phyloP scores from a whole-genome alignment of 306 rosid species.

The Gastrolobium bilobum region DNA sequence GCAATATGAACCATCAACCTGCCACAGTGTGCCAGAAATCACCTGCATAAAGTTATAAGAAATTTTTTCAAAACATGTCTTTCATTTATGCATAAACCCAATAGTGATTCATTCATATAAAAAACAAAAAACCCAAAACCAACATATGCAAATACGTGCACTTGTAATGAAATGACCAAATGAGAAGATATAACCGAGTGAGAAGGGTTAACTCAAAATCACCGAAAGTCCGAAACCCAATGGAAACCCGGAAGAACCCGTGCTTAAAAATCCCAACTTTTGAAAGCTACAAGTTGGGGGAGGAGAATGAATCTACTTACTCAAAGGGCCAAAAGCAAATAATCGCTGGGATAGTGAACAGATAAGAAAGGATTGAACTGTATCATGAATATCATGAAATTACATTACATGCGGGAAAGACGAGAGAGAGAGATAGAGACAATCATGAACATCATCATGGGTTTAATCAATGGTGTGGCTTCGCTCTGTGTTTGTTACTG shows the following conservation, averaged over 20 bases:
- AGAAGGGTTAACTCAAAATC: constrained; percentile 22
- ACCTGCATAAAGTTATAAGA: constrained; percentile 45
- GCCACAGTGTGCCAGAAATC: constrained; percentile 34
- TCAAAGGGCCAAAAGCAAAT: constrained; percentile 10
- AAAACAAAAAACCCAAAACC: constrained; percentile 11
- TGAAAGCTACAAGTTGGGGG: not conserved
- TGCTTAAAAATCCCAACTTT: not conserved
- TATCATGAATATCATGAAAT: not conserved
- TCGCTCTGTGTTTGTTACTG: not conserved
- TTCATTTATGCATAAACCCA: constrained; percentile 1
- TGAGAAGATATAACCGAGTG: not conserved
- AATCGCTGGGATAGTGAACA: not conserved
- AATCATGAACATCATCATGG: not conserved
- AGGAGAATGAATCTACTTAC: not conserved
- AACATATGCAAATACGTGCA: not conserved
- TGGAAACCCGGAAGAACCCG: not conserved
- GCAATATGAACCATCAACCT: constrained; percentile 52
- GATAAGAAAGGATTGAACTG: constrained; percentile 4
- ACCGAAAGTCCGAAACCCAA: not conserved
- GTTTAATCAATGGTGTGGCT: not conserved
- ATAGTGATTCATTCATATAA: constrained; percentile 17
- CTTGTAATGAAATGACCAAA: constrained; percentile 1
- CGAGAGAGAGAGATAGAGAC: not conserved
- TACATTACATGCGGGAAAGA: not conserved
- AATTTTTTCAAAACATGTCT: constrained; percentile 7